Base-by-base conservation (phyloP, 2,329 filamentous ascomycete genomes). In the Aspergillus amoenus region DNA sequence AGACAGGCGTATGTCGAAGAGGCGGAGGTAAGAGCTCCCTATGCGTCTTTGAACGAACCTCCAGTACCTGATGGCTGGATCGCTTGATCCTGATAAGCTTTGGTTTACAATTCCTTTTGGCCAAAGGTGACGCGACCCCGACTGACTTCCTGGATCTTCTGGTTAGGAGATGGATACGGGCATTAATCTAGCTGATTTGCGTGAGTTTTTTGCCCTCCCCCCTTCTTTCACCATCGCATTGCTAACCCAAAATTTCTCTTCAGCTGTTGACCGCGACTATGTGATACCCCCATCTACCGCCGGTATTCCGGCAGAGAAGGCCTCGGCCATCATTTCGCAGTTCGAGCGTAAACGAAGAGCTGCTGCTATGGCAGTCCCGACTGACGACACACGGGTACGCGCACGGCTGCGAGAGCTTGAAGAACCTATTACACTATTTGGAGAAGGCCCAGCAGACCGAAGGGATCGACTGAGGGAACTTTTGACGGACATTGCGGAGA, bases 1-100 rank as follows among this genome's bases (percentile, higher is more conserved):
- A 86, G 94, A 64, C 89, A 93, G 76, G 93, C 93, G 42, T 97
- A 95, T 76, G 92, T 97, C 63, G 93, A 97, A 81, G 93, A 97
- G 70, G 76, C 82, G 52, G 83, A 88, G 80, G 88, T 89, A 82
- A 80, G 84, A 69, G 50, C 52, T 30, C 56, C 55, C 52, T n/a
- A 7, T 21, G 34, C 30, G 12, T 48, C 43, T 37, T 18, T 24
- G 12, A 21, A 27, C 9, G 15, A 15, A n/a, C 22, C 34, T 34
- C 7, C 27, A 30, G 7, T 41, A n/a, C 12, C 54, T 51, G 52
- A 32, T 43, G 17, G 9, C 13, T 27, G 13, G 9, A 17, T 24
- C n/a, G 22, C 27, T 39, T 37, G 12, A 9, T 37, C n/a, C 24
- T 51, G 21, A 39, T 18, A n/a, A 49, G 39, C 39, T 12, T 15